phyloP scores from a whole-genome alignment of 2,329 filamentous ascomycete species.

The Reticulascus tulasneorum region DNA sequence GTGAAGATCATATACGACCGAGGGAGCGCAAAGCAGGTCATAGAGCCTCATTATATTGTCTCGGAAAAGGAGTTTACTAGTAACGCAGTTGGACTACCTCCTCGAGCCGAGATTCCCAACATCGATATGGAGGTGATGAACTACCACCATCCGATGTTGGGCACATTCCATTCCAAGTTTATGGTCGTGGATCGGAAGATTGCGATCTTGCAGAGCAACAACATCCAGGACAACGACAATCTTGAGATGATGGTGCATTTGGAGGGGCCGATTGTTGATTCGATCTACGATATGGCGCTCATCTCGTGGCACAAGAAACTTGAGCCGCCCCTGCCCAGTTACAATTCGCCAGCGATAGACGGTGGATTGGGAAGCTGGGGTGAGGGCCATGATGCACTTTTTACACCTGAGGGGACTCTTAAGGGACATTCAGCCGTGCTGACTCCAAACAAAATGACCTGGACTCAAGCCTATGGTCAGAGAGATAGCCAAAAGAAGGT shows the following conservation, averaged over 20 bases:
- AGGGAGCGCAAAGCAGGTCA: slow-evolving; percentile 58
- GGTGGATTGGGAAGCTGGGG: not conserved
- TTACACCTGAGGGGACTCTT: too few relatives aligned
- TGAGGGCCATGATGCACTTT: too few relatives aligned
- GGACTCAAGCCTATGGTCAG: too few relatives aligned
- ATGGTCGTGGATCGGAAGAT: slow-evolving; percentile 70
- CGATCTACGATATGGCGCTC: slow-evolving; percentile 69
- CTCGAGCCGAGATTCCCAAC: slow-evolving; percentile 50
- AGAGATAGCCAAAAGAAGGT: too few relatives aligned
- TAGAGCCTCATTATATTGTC: slow-evolving; percentile 63
- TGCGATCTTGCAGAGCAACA: slow-evolving; percentile 73
- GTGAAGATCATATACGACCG: slow-evolving; percentile 76
- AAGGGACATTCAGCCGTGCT: not conserved
- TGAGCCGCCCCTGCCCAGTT: slow-evolving; percentile 54
- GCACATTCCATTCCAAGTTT: slow-evolving; percentile 76
- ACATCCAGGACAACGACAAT: slow-evolving; percentile 75
- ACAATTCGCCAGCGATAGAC: slow-evolving; percentile 42
- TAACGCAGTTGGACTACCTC: slow-evolving; percentile 42
- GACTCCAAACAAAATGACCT: too few relatives aligned
- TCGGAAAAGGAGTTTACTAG: slow-evolving; percentile 54
- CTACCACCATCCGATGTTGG: slow-evolving; percentile 64
- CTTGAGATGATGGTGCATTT: slow-evolving; percentile 76
- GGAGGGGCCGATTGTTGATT: slow-evolving; percentile 73
- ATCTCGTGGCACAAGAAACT: slow-evolving; percentile 67
- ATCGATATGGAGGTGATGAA: slow-evolving; percentile 71